Evolutionary conservation across 176 grass and related monocot genomes (phyloP), one percentile per base, ranked within the genome.

Genomic region (Paspalum notatum): DNA sequence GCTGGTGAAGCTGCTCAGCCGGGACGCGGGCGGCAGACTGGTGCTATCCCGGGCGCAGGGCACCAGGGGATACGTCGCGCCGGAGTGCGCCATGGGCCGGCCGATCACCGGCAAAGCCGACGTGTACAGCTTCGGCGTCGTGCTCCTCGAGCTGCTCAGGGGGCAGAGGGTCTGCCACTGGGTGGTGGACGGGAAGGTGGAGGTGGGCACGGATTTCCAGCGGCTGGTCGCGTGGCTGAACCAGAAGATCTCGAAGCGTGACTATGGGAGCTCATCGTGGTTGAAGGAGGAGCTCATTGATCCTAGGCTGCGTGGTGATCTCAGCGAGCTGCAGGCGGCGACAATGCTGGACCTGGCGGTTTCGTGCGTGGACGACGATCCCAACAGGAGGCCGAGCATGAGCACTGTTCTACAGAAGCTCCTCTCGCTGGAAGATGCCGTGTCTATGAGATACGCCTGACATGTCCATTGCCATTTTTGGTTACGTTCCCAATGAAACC

Each of bases 61-160:
- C 1, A 87, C 92, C 0, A 68, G 78, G 50, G 92, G 92, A 0
- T 91, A 94, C 86, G 66, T 87, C 75, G 89, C 92, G 65, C 89
- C 90, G 9, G 90, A 92, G 62, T 95, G 93, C 87, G 78, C 87
- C 42, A 77, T 42, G 26, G 59, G 57, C 68, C 84, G 87, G 0
- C 84, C 93, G 1, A 90, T 95, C 81, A 92, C 87, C 1, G 87
- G 84, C 5, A 92, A 95, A 13, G 82, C 79, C 22, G 92, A 95
- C 62, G 90, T 93, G 6, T 99, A 95, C 85, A 99, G 96, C 84
- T 99, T 95, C 78, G 96, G 92, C 47, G 96, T 95, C 20, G 92
- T 99, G 27, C 88, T 99, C 12, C 75, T 99, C 45, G 92, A 99
- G 83, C 88, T 99, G 84, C 37, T 91, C 20, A 74, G 47, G 1